Evolutionary conservation across 1,139 yeast genomes (phyloP).

Genomic region (Pichia sp.): DNA sequence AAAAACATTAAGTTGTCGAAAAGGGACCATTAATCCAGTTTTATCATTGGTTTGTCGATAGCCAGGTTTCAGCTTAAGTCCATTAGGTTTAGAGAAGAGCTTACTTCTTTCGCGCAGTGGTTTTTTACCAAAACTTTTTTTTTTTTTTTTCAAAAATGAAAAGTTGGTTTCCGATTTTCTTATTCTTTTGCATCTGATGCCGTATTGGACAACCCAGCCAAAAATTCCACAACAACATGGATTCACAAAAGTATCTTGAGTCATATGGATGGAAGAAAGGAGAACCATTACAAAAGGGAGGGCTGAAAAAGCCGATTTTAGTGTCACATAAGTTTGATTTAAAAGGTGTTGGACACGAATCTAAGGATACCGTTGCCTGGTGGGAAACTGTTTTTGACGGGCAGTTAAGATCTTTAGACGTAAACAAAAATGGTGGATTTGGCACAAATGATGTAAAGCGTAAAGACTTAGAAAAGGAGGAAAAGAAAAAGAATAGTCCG

Average conservation of each 20-base stretch:
- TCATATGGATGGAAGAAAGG: constrained; percentile 93
- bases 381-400: constrained; percentile 96
- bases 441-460: not conserved
- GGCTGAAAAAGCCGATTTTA: constrained; percentile 75
- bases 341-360: constrained; percentile 78
- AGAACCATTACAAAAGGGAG: constrained; percentile 73
- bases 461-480: constrained; percentile 8
- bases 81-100: too few relatives aligned
- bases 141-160: too few relatives aligned
- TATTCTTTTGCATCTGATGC: not conserved
- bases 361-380: constrained; percentile 79
- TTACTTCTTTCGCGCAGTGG: too few relatives aligned
- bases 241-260: constrained; percentile 64
- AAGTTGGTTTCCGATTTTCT: too few relatives aligned
- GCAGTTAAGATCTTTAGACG: constrained; percentile 74
- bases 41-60: too few relatives aligned
- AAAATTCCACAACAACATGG: constrained; percentile 40
- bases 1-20: too few relatives aligned
- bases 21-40: too few relatives aligned
- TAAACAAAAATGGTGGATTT: constrained; percentile 32
- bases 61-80: too few relatives aligned
- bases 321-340: constrained; percentile 88
- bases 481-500: constrained; percentile 42
- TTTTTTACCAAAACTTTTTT: too few relatives aligned
- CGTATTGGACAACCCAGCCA: not conserved